Evolutionary conservation across 768 basidiomycete species (phyloP), one percentile per base, ranked within the genome.

Genomic region (Leccinum ochraceum): DNA sequence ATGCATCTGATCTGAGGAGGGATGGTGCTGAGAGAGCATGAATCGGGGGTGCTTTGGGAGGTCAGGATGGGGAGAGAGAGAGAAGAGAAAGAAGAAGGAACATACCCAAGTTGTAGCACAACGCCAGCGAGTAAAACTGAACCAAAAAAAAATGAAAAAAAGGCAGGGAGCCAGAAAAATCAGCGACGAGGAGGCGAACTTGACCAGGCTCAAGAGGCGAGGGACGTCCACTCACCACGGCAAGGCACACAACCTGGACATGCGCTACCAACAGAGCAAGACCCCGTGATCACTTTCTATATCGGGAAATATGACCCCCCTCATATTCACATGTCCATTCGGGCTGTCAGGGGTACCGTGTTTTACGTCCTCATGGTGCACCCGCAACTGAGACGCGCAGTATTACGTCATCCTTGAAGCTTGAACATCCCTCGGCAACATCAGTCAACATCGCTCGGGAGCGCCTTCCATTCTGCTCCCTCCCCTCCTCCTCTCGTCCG

Each of bases 251-350:
- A 16, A 22, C 39, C 34, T 30, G 37, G 58, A 46, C 59, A 51
- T 51, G 60, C 66, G 58, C 51, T 48, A 36, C 57, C 51, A 46
- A 62, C 51, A 46, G 46, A 59, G 52, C 7, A 57, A 60, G 69
- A 63, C 69, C 71, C 70, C 69, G 11, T 2, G 0, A 24, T 6
- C 8, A 44, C 16, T 1, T 1, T 0, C 61, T 50, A 30, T 7
- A 64, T 63, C 1, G 7, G 39, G 65, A 0, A 65, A 39, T 2
- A 36, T 49, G 61, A 70, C 69, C 69, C 67, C 70, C 51, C 8
- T 55, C 13, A 36, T 30, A 60, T 75, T 74, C 70, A 71, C 70
- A 74, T 75, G 74, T 66, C 57, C n/a, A 26, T 3, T 0, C 0
- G 0, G 1, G 11, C 57, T 74, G 22, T 22, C 28, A 32, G 66